Conservation (phyloP, 2,329 filamentous ascomycete genomes). For the Penicillium psychrosexuale region DNA sequence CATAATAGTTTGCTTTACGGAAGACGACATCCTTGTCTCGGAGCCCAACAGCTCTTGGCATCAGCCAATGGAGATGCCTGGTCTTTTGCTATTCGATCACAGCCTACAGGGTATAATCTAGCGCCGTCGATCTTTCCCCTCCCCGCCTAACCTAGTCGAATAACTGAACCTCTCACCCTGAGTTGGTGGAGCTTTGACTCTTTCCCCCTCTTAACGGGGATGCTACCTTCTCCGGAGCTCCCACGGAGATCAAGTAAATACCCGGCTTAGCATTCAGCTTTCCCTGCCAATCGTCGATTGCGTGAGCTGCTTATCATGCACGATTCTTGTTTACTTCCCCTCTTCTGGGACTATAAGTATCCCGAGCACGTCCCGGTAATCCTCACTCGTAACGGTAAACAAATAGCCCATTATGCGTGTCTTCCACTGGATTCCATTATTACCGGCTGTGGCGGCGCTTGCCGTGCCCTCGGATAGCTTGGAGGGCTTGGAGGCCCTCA, state of each 20-base stretch:
- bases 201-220: not conserved
- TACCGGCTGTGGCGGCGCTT: conserved; percentile 21
- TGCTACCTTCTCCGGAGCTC: not conserved
- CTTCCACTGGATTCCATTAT: conserved; percentile 18
- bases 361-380: not conserved
- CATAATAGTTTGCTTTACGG: not conserved
- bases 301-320: not conserved
- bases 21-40: not conserved
- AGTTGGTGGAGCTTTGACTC: not conserved
- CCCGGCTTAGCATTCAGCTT: not conserved
- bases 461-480: conserved; percentile 7
- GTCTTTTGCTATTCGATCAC: not conserved
- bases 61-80: not conserved
- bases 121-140: not conserved
- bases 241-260: not conserved
- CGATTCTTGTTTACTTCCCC: not conserved
- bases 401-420: conserved; percentile 19
- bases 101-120: not conserved
- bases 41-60: not conserved
- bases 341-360: not conserved
- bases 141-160: not conserved
- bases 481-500: conserved; percentile 15
- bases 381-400: not conserved
- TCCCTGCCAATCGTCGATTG: not conserved
- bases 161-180: not conserved